Evolutionary conservation across 352 stramenopile species (phyloP), one percentile per base, ranked within the genome.

Genomic region (Globisporangium canariense): DNA sequence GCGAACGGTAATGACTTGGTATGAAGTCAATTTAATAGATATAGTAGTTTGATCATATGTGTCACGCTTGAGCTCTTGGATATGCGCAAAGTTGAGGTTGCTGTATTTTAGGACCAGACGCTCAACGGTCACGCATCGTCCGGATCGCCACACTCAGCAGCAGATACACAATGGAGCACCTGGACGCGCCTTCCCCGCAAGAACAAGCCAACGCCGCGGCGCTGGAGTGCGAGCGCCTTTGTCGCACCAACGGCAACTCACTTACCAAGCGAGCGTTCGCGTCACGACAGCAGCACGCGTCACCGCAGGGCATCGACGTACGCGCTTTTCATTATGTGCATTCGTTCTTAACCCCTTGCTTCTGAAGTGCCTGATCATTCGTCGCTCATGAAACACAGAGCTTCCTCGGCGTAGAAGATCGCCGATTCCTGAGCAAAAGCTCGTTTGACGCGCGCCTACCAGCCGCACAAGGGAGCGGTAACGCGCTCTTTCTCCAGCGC

Each of bases 321-420:
- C 18, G 60, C 62, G 10, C 41, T 54, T 34, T 53, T 10, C 20
- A 53, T 32, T 22, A 28, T 6, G 20, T 18, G 10, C 38, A 28
- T 28, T 40, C 34, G 7, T 40, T 45, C 13, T 45, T 51, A 0
- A 41, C 20, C 18, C 14, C 20, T 8, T 13, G 0, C 18, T n/a
- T 22, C n/a, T 11, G 9, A 41, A 4, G 32, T 10, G 25, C 14
- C 41, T 38, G 16, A 46, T 22, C 3, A 9, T 34, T 9, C 9
- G 36, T 34, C 22, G 49, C 34, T 14, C 3, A 14, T 10, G 20
- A 25, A 38, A 52, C 43, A 11, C 51, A 90, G 77, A 83, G 69
- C 60, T 82, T 79, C 61, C 58, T 86, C 36, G 77, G 81, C 14
- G 40, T 62, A 25, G 66, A 68, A 57, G 81, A 90, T 36, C 77